Percentiles rank a stretch among this genome's conserved stretches.
Evolutionary conservation across 345 rosid species (phyloP).

Genomic region (Eucalyptus melliodora): DNA sequence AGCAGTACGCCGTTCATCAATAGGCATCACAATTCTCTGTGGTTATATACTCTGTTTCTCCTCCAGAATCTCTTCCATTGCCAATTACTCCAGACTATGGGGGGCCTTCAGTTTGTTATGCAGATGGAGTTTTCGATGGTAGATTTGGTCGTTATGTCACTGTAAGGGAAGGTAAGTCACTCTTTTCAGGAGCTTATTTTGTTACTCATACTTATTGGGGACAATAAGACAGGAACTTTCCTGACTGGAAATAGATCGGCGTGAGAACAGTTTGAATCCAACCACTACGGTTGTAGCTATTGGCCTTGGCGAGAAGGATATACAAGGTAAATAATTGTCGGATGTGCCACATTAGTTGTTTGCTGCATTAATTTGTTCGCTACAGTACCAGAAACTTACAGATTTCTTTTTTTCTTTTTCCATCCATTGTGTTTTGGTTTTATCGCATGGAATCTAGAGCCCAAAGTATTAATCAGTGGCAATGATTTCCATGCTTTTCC

Average conservation of each 20-base stretch:
- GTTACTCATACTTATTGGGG: neutral
- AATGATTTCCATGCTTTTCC: constrained; percentile 94
- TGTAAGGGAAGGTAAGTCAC: constrained; percentile 70
- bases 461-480: constrained; percentile 56
- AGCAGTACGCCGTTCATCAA: neutral
- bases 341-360: neutral
- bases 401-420: neutral
- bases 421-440: neutral
- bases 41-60: neutral
- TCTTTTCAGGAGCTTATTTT: neutral
- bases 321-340: constrained; percentile 30
- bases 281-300: constrained; percentile 44
- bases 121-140: constrained; percentile 74
- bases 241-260: constrained; percentile 41
- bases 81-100: constrained; percentile 81
- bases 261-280: constrained; percentile 37
- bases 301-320: constrained; percentile 19
- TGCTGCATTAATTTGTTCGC: neutral
- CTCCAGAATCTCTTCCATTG: constrained; percentile 35
- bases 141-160: constrained; percentile 51
- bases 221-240: neutral
- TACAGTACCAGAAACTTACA: neutral
- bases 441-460: constrained; percentile 27
- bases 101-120: constrained; percentile 46
- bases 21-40: neutral